Evolutionary conservation across 1,284 basidiomycete species (phyloP).

Genomic region (Pulchroboletus neoregius): DNA sequence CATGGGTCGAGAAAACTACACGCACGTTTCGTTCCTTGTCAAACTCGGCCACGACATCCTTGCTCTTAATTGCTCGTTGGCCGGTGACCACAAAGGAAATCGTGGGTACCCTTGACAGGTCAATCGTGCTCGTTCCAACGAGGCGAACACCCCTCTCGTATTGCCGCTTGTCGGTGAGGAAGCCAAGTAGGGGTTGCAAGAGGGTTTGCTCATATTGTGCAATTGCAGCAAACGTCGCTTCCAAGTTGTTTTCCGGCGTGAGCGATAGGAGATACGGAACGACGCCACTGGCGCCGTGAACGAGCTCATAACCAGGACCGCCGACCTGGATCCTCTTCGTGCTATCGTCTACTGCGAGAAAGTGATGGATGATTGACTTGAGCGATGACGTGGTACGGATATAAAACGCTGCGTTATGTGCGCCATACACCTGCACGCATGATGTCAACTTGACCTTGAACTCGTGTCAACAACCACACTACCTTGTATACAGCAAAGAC

Average conservation of each 20-base stretch:
- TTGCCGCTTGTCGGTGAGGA: constrained; percentile 39
- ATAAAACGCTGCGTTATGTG: constrained; percentile 68
- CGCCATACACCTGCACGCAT: constrained; percentile 62
- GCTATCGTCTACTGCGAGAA: constrained; percentile 48
- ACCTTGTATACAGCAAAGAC: constrained; percentile 79
- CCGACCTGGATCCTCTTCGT: constrained; percentile 68
- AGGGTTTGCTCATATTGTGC: constrained; percentile 46
- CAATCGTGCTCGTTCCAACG: constrained; percentile 54
- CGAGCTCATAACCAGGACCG: constrained; percentile 70
- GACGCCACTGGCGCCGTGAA: constrained; percentile 57
- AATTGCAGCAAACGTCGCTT: constrained; percentile 45
- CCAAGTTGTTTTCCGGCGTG: constrained; percentile 43
- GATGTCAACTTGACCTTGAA: not conserved
- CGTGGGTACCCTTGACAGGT: constrained; percentile 57
- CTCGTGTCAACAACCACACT: not conserved
- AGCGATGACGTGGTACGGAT: constrained; percentile 48
- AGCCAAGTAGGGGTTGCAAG: constrained; percentile 40
- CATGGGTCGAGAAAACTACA: constrained; percentile 14
- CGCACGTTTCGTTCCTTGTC: constrained; percentile 59
- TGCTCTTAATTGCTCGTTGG: constrained; percentile 50
- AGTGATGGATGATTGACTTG: constrained; percentile 64
- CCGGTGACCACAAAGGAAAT: constrained; percentile 69
- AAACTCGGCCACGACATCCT: constrained; percentile 60
- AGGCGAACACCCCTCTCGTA: constrained; percentile 57
- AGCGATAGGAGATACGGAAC: constrained; percentile 63